A percentile compares a stretch with the other conserved stretches of the same genome.
These are phyloP conservation scores for Colletotrichum truncatum DNA, from an alignment of 2,329 filamentous ascomycete genomes.

Conservation along the genomic window DNA sequence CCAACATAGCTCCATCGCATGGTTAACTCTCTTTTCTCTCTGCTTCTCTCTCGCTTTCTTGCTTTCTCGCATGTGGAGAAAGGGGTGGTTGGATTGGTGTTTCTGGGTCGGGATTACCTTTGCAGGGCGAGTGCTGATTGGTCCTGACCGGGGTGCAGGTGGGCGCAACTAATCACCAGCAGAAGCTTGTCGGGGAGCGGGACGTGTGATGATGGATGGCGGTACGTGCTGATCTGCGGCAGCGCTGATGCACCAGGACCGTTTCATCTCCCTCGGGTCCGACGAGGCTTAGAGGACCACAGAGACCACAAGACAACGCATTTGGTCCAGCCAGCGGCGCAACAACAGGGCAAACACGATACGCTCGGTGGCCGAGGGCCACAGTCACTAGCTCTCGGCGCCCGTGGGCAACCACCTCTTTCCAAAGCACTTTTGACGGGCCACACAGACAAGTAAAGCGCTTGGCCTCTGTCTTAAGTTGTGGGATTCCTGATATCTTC, in stretches of 20 bases:
- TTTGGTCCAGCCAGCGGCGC: neutral
- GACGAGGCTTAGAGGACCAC: neutral
- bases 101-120: neutral
- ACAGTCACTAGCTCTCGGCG: neutral
- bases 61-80: too few species aligned
- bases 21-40: conserved; percentile 20
- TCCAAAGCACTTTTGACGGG: too few species aligned
- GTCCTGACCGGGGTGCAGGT: neutral
- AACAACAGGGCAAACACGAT: neutral
- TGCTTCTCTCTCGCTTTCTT: neutral
- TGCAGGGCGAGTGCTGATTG: neutral
- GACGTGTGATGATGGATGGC: neutral
- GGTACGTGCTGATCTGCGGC: conserved; percentile 26
- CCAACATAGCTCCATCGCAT: neutral
- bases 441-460: too few species aligned
- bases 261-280: conserved; percentile 28
- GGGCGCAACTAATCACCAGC: neutral
- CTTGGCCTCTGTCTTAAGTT: neutral
- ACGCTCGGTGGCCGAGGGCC: neutral
- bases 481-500: too few species aligned
- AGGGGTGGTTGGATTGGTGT: conserved; percentile 5
- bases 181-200: conserved; percentile 4
- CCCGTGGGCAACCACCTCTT: too few species aligned
- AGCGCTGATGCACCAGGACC: conserved; percentile 26
- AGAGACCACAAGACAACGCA: neutral